phyloP scores from a whole-genome alignment of 352 stramenopile genomes.

The Pythium dissotocum region DNA sequence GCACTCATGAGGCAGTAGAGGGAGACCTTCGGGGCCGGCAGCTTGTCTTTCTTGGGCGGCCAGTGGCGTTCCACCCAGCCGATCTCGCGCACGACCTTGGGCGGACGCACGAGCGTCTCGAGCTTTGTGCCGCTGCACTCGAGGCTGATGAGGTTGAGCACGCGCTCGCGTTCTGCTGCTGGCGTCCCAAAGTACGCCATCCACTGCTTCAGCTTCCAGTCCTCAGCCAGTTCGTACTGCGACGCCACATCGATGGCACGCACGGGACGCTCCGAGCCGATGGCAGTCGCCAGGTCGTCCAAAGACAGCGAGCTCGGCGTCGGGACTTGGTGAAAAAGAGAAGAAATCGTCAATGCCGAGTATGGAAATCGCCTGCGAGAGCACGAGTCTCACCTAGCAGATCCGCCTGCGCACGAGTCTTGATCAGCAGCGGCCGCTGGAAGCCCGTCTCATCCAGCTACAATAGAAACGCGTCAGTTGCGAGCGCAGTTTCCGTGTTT shows the following conservation, averaged over 20 bases:
- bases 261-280: constrained; percentile 32
- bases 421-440: constrained; percentile 25
- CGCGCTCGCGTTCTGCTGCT: constrained; percentile 17
- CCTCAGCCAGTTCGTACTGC: constrained; percentile 35
- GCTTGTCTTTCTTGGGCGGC: constrained; percentile 15
- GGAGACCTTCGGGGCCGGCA: constrained; percentile 28
- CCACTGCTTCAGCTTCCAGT: constrained; percentile 40
- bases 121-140: constrained; percentile 41
- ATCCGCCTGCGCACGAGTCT: constrained; percentile 28
- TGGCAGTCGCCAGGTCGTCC: constrained; percentile 27
- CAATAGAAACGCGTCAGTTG: background rate
- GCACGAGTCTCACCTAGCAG: constrained; percentile 26
- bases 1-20: constrained; percentile 49
- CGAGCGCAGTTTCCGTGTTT: background rate
- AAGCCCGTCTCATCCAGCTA: constrained; percentile 36
- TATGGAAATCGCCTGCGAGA: background rate
- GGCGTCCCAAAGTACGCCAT: constrained; percentile 37
- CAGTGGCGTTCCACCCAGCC: constrained; percentile 48
- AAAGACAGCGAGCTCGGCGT: constrained; percentile 18
- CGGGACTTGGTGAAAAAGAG: background rate
- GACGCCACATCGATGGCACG: constrained; percentile 39
- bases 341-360: constrained; percentile 5
- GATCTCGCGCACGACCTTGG: constrained; percentile 39
- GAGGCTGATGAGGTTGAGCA: constrained; percentile 44
- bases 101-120: constrained; percentile 29